A percentile compares a stretch with the other conserved stretches of the same genome.
These are phyloP conservation scores for Dactylis glomerata DNA, from an alignment of 176 grass and related monocot species.

Conservation along the genomic window DNA sequence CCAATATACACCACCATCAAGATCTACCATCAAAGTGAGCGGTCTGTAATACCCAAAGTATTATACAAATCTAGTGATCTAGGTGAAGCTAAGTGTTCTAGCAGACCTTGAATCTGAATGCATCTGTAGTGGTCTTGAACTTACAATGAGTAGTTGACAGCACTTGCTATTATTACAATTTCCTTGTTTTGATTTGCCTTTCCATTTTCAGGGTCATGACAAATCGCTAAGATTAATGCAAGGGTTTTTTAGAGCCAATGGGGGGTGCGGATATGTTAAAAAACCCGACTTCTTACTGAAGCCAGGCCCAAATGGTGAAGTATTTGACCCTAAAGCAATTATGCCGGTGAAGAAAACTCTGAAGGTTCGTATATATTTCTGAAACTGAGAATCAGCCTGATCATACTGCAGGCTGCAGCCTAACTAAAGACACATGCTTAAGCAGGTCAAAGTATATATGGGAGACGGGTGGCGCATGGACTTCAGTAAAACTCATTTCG, in stretches of 20 bases:
- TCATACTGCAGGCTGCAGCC: background rate
- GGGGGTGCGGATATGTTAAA: conserved; percentile 80
- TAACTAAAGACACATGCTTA: background rate
- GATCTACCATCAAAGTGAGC: background rate
- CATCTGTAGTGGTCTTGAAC: background rate
- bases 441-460: conserved; percentile 94
- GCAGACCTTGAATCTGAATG: background rate
- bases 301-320: conserved; percentile 45
- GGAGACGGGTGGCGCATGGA: conserved; percentile 91
- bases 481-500: conserved; percentile 95
- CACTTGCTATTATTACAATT: background rate
- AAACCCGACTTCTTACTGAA: conserved; percentile 84
- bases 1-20: background rate
- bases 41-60: background rate
- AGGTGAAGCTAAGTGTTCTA: background rate
- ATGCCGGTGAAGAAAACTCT: conserved; percentile 74
- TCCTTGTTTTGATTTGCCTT: background rate
- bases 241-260: conserved; percentile 93
- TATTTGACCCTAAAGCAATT: conserved; percentile 65
- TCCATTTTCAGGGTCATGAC: conserved; percentile 59
- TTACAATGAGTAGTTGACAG: background rate
- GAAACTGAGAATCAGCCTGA: background rate
- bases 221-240: conserved; percentile 83
- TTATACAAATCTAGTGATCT: background rate
- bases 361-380: conserved; percentile 47